Evolutionary conservation across 1,284 basidiomycete genomes (phyloP).

Genomic region (Cerioporus squamosus): DNA sequence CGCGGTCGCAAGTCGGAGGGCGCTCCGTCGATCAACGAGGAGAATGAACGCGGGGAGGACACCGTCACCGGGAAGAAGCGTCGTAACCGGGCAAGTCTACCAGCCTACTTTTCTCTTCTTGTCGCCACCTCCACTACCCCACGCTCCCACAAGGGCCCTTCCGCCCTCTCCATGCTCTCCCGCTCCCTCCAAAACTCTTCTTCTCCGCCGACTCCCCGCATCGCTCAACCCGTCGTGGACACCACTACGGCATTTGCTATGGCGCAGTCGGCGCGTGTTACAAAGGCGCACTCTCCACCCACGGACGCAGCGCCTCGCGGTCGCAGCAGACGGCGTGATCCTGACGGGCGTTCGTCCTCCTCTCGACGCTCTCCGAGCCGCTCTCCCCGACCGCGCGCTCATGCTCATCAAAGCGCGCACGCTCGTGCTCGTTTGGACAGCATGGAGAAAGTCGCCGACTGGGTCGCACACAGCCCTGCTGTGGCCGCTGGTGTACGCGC

Average conservation of each 20-base stretch:
- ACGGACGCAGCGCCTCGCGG: constrained; percentile 30
- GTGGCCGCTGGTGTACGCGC: constrained; percentile 21
- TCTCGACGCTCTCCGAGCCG: constrained; percentile 33
- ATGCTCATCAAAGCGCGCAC: constrained; percentile 21
- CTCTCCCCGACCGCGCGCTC: constrained; percentile 30
- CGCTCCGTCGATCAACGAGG: constrained; percentile 23
- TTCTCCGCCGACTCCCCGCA: constrained; percentile 38
- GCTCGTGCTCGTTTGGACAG: constrained; percentile 36
- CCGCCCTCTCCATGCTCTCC: constrained; percentile 49
- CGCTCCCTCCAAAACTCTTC: constrained; percentile 33
- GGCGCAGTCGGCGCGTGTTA: constrained; percentile 21
- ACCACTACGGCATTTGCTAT: constrained; percentile 33
- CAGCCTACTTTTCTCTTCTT: constrained; percentile 76
- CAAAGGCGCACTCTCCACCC: constrained; percentile 15
- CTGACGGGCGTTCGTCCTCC: constrained; percentile 32
- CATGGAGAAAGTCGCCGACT: constrained; percentile 38
- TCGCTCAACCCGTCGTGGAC: constrained; percentile 35
- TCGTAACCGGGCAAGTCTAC: constrained; percentile 74
- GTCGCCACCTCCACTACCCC: constrained; percentile 46
- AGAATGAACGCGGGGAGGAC: constrained; percentile 35
- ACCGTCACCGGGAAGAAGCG: constrained; percentile 52
- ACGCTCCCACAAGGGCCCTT: constrained; percentile 40
- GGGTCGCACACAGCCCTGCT: constrained; percentile 38
- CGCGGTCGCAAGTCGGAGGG: constrained; percentile 23
- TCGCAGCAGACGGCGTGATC: constrained; percentile 33